Evolutionary conservation across 495 filamentous ascomycete genomes (phyloP).

Genomic region (Usnea hakonensis): DNA sequence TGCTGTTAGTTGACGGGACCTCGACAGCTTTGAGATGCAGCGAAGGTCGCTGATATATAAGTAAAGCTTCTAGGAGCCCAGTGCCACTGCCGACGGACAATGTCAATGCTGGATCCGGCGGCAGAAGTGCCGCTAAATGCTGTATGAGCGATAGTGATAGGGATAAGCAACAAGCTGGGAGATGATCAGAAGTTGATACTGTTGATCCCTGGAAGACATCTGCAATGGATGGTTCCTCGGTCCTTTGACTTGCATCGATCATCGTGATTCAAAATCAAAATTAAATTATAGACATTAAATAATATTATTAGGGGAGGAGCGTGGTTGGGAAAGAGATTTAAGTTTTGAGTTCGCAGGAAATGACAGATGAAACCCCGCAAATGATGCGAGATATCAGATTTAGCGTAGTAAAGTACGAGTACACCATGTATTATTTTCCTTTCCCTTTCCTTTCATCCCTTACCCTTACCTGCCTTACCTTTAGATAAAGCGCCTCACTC

Average conservation of each 20-base stretch:
- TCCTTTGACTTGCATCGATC: not conserved
- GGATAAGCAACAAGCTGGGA: constrained; percentile 41
- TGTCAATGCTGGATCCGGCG: constrained; percentile 32
- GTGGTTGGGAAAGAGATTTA: too few relatives aligned
- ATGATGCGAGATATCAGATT: too few relatives aligned
- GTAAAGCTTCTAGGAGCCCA: constrained; percentile 45
- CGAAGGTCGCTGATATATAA: constrained; percentile 26
- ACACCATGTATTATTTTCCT: too few relatives aligned
- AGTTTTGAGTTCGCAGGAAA: not conserved
- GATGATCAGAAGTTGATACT: not conserved
- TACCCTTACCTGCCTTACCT: too few relatives aligned
- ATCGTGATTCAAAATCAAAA: too few relatives aligned
- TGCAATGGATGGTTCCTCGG: not conserved
- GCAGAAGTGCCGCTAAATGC: constrained; percentile 34
- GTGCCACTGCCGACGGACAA: constrained; percentile 49
- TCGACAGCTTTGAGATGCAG: constrained; percentile 29
- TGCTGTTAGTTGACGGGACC: constrained; percentile 31
- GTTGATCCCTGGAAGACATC: not conserved
- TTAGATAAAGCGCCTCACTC: too few relatives aligned
- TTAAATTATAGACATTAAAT: too few relatives aligned
- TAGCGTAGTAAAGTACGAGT: too few relatives aligned
- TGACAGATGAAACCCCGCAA: too few relatives aligned
- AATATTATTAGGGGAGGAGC: too few relatives aligned
- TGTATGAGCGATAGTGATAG: constrained; percentile 39
- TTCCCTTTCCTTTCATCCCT: too few relatives aligned